Evolutionary conservation across 192 early-diverging fungal genomes (phyloP).

Genomic region (Umbelopsis sp.): DNA sequence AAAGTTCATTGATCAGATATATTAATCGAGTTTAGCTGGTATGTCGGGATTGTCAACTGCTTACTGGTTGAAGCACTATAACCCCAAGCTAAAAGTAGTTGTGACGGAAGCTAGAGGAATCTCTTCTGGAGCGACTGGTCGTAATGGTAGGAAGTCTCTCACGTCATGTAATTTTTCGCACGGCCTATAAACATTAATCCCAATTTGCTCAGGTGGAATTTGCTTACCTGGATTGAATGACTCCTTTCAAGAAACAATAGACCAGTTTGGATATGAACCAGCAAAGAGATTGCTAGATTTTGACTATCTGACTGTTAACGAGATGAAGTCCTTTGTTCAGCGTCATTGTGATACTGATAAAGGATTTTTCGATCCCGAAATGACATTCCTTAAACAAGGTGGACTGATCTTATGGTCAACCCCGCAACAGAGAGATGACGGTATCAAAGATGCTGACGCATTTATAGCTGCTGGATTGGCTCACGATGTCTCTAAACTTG

Average conservation of each 20-base stretch:
- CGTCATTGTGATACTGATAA: constrained; percentile 28
- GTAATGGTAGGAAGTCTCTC: constrained; percentile 46
- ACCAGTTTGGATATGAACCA: constrained; percentile 15
- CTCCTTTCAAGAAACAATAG: constrained; percentile 15
- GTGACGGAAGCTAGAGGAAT: constrained; percentile 50
- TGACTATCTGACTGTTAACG: constrained; percentile 18
- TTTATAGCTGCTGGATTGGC: neutral
- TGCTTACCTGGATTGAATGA: constrained; percentile 32
- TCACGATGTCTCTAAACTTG: constrained; percentile 10
- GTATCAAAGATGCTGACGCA: neutral
- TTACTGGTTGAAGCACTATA: constrained; percentile 41
- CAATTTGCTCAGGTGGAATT: constrained; percentile 27
- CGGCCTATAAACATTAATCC: neutral
- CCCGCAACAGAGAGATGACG: constrained; percentile 15
- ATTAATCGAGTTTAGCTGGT: constrained; percentile 29
- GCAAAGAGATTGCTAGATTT: constrained; percentile 28
- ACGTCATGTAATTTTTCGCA: neutral
- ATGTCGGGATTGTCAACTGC: constrained; percentile 47
- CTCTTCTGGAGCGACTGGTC: constrained; percentile 57
- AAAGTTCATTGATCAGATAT: neutral
- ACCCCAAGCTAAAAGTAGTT: constrained; percentile 36
- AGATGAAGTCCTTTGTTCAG: constrained; percentile 22
- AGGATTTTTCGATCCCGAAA: constrained; percentile 29
- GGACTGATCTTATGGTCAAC: constrained; percentile 18
- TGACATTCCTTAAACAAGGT: constrained; percentile 26